These are phyloP conservation scores for Rosa multiflora DNA, from an alignment of 306 rosid genomes.

Conservation along the genomic window DNA sequence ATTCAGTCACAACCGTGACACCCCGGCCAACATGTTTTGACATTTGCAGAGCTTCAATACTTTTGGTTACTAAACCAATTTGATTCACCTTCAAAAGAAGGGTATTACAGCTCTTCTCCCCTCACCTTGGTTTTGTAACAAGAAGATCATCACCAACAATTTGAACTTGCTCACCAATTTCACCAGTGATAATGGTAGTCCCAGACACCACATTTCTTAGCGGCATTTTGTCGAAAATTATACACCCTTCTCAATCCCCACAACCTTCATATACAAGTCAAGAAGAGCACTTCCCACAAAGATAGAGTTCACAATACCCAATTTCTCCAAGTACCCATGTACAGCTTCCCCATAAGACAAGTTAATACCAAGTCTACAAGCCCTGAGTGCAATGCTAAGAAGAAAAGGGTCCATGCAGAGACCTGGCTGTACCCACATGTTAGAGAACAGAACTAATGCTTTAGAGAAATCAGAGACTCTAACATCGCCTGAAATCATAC, in stretches of 20 bases:
- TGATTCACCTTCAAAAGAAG: too few species aligned
- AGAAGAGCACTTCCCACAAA: constrained; percentile 67
- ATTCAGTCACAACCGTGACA: too few species aligned
- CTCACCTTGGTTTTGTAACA: too few species aligned
- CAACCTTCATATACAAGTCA: constrained; percentile 73
- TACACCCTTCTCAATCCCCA: constrained; percentile 51
- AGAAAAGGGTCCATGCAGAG: constrained; percentile 51
- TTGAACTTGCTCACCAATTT: too few species aligned
- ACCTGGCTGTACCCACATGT: constrained; percentile 48
- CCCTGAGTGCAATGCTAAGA: constrained; percentile 65
- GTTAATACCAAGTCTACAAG: constrained; percentile 51
- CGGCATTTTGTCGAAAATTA: constrained; percentile 48
- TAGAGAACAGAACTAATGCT: constrained; percentile 57
- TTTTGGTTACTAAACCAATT: too few species aligned
- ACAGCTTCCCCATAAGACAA: constrained; percentile 43
- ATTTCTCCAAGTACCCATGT: constrained; percentile 63
- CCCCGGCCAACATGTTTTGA: too few species aligned
- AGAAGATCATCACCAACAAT: too few species aligned
- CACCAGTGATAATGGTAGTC: constrained; percentile 60
- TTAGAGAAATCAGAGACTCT: constrained; percentile 35
- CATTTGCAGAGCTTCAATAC: too few species aligned
- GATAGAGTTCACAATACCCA: constrained; percentile 52
- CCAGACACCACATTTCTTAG: constrained; percentile 63
- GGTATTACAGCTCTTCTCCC: too few species aligned
- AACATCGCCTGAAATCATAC: constrained; percentile 52